Conservation (phyloP, 2,329 filamentous ascomycete species). For the Claviceps lovelessii region DNA sequence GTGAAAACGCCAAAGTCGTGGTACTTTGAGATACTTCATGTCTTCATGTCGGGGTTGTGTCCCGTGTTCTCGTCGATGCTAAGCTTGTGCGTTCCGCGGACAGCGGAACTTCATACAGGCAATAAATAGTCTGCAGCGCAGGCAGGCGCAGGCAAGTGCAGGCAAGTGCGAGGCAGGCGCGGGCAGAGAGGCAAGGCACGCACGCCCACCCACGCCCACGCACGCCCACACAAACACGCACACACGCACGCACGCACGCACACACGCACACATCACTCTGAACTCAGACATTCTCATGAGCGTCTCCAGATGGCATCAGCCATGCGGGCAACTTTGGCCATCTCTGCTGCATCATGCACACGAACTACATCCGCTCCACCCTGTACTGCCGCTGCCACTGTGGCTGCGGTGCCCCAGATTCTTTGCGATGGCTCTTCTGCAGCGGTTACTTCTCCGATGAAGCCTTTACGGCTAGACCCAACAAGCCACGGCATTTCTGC, state of each 20-base stretch:
- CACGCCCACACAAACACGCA: neutral
- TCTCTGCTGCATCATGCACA: conserved; percentile 81
- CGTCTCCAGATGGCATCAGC: conserved; percentile 78
- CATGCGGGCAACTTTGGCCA: conserved; percentile 73
- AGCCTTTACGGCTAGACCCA: conserved; percentile 77
- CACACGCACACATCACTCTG: neutral
- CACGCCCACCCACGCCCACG: neutral
- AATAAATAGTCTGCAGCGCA: neutral
- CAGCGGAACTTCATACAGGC: neutral
- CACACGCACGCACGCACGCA: neutral
- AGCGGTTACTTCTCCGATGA: conserved; percentile 71
- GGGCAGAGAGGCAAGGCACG: neutral
- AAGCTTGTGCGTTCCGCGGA: neutral
- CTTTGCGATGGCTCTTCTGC: conserved; percentile 56
- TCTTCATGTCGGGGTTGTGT: neutral
- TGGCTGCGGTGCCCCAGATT: conserved; percentile 74
- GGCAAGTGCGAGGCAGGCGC: neutral
- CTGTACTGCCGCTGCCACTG: conserved; percentile 70
- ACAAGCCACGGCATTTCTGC: conserved; percentile 72
- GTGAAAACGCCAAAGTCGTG: conserved; percentile 1
- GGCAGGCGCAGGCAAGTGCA: neutral
- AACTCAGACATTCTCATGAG: neutral
- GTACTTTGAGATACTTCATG: conserved; percentile 4
- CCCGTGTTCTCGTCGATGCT: neutral
- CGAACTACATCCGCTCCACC: conserved; percentile 84